These are phyloP conservation scores for Arachnomyces sp. DNA, from an alignment of 2,329 filamentous ascomycete genomes.

Conservation along the genomic window DNA sequence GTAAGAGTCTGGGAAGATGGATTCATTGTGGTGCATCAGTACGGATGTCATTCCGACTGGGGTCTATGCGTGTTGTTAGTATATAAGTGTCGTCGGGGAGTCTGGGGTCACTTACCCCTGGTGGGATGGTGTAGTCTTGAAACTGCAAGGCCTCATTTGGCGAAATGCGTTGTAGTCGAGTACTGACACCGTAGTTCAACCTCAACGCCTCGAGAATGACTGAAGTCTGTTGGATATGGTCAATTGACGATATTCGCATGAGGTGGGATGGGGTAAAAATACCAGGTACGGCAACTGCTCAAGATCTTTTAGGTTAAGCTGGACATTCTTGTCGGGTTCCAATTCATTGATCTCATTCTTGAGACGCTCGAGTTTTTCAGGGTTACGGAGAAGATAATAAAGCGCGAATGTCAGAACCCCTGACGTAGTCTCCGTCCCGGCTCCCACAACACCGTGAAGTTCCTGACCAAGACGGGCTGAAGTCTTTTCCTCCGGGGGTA, in stretches of 20 bases:
- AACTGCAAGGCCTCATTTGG: slow-evolving; percentile 11
- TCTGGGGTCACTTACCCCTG: slow-evolving; percentile 11
- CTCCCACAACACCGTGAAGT: slow-evolving; percentile 21
- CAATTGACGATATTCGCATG: neutral
- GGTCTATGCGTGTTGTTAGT: slow-evolving; percentile 8
- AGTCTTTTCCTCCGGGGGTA: slow-evolving; percentile 31
- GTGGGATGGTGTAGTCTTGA: slow-evolving; percentile 12
- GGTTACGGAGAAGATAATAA: slow-evolving; percentile 10
- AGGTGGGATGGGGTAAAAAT: neutral
- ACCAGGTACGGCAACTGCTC: slow-evolving; percentile 13
- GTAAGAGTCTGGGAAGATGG: slow-evolving; percentile 17
- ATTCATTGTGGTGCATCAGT: slow-evolving; percentile 16
- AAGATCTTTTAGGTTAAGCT: slow-evolving; percentile 4
- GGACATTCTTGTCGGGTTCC: neutral
- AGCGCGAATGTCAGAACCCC: slow-evolving; percentile 17
- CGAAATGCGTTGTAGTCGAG: slow-evolving; percentile 12
- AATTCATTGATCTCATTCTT: slow-evolving; percentile 4
- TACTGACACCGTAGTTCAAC: slow-evolving; percentile 14
- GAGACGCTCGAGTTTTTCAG: slow-evolving; percentile 5
- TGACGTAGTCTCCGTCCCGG: slow-evolving; percentile 29
- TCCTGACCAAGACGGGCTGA: slow-evolving; percentile 25
- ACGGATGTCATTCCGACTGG: slow-evolving; percentile 16
- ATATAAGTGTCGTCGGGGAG: neutral
- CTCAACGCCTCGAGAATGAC: slow-evolving; percentile 13
- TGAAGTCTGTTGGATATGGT: slow-evolving; percentile 9